phyloP scores from a whole-genome alignment of 1,139 yeast species.

The Pichia sp. region DNA sequence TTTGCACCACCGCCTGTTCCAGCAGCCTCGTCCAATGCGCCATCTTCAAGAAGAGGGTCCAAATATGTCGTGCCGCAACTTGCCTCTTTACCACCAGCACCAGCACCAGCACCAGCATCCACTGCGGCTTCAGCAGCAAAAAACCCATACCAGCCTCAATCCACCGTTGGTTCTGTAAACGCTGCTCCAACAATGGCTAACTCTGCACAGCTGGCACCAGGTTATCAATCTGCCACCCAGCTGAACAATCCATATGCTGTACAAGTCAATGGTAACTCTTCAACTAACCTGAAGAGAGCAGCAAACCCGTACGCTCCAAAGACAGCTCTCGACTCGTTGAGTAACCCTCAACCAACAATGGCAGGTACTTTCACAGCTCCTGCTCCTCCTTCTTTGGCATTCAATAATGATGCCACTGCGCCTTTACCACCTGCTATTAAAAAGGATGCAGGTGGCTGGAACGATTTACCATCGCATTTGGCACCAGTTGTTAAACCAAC shows the following conservation, averaged over 20 bases:
- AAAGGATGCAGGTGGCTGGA: conserved; percentile 84
- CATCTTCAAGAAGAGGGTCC: too few relatives aligned
- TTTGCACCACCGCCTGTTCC: background rate
- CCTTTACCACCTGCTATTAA: conserved; percentile 32
- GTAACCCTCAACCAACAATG: conserved; percentile 12
- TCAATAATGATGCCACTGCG: conserved; percentile 19
- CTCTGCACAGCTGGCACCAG: background rate
- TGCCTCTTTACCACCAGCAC: background rate
- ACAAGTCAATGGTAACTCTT: background rate
- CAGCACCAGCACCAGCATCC: too few relatives aligned
- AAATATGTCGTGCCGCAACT: background rate
- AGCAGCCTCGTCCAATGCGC: background rate
- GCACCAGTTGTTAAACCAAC: conserved; percentile 24
- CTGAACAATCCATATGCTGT: background rate
- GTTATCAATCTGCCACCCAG: too few relatives aligned
- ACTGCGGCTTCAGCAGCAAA: too few relatives aligned
- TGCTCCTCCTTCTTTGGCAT: conserved; percentile 17
- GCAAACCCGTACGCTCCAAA: conserved; percentile 25
- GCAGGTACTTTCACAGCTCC: conserved; percentile 1
- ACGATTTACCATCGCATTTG: conserved; percentile 75
- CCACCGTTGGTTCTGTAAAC: too few relatives aligned
- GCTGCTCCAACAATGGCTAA: background rate
- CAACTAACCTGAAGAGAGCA: background rate
- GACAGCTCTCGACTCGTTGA: conserved; percentile 26
- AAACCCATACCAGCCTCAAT: conserved; percentile 5